phyloP scores from a whole-genome alignment of 1,139 yeast species.

The Kodamaea suecica region DNA sequence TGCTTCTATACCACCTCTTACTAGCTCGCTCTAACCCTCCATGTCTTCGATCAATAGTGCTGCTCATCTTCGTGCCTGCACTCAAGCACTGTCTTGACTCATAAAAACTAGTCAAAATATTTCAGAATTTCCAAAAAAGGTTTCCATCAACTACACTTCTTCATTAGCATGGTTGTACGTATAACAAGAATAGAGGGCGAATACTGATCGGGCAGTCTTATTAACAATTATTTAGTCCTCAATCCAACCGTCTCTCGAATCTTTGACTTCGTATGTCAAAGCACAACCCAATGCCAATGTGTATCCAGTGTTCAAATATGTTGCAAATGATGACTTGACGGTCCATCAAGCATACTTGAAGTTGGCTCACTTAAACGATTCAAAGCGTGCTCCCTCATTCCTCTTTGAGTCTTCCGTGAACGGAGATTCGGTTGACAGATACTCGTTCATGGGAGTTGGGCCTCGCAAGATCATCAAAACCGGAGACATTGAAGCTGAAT shows the following conservation, averaged over 20 bases:
- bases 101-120: neutral
- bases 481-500: conserved; percentile 47
- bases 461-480: conserved; percentile 83
- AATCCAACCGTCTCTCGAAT: conserved; percentile 62
- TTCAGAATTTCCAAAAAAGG: too few relatives aligned
- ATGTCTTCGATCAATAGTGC: too few relatives aligned
- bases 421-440: conserved; percentile 86
- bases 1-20: too few relatives aligned
- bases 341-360: conserved; percentile 89
- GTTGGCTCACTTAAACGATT: conserved; percentile 67
- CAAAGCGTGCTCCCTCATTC: conserved; percentile 64
- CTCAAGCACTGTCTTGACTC: neutral
- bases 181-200: too few relatives aligned
- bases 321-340: conserved; percentile 74
- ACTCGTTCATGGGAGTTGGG: conserved; percentile 82
- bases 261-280: conserved; percentile 44
- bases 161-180: conserved; percentile 13
- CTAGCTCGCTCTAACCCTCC: too few relatives aligned
- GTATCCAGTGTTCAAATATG: conserved; percentile 75
- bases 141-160: too few relatives aligned
- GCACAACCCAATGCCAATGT: conserved; percentile 51
- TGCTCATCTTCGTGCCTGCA: too few relatives aligned
- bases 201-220: too few relatives aligned
- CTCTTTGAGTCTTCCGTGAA: conserved; percentile 84
- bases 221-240: conserved; percentile 25